Evolutionary conservation across 768 basidiomycete genomes (phyloP).

Genomic region (Boletus barrowsii): DNA sequence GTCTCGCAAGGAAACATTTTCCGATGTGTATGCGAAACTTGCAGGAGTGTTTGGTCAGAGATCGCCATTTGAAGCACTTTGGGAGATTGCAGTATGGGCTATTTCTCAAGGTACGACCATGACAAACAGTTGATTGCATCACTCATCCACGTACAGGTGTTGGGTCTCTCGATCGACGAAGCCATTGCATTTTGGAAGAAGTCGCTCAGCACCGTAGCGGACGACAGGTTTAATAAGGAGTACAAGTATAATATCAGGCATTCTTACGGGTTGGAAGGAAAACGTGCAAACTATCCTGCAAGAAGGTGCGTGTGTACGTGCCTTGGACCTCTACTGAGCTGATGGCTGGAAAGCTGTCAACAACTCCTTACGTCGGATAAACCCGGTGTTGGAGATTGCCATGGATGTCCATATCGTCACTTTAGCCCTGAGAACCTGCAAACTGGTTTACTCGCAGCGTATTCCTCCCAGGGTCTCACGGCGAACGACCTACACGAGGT

Average conservation of each 20-base stretch:
- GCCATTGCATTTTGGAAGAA: conserved; percentile 91
- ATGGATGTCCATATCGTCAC: conserved; percentile 93
- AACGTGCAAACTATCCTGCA: conserved; percentile 90
- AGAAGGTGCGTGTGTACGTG: conserved; percentile 57
- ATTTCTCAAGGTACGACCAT: conserved; percentile 78
- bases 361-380: conserved; percentile 72
- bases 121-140: background rate
- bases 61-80: conserved; percentile 89
- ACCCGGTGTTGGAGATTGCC: conserved; percentile 65
- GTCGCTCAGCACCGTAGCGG: conserved; percentile 73
- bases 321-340: background rate
- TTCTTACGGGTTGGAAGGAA: conserved; percentile 90
- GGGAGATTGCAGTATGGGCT: conserved; percentile 88
- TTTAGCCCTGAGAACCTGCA: conserved; percentile 82
- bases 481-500: conserved; percentile 78
- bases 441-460: conserved; percentile 66
- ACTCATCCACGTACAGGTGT: conserved; percentile 49
- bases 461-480: conserved; percentile 62
- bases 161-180: conserved; percentile 93
- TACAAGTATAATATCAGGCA: conserved; percentile 98
- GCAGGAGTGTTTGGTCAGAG: conserved; percentile 72
- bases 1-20: conserved; percentile 82
- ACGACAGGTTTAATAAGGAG: conserved; percentile 97
- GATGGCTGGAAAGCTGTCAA: conserved; percentile 61
- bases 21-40: conserved; percentile 93